A percentile compares a stretch with the other conserved stretches of the same genome.
phyloP scores from a whole-genome alignment of 2,329 filamentous ascomycete species.

The Talaromyces sp. region DNA sequence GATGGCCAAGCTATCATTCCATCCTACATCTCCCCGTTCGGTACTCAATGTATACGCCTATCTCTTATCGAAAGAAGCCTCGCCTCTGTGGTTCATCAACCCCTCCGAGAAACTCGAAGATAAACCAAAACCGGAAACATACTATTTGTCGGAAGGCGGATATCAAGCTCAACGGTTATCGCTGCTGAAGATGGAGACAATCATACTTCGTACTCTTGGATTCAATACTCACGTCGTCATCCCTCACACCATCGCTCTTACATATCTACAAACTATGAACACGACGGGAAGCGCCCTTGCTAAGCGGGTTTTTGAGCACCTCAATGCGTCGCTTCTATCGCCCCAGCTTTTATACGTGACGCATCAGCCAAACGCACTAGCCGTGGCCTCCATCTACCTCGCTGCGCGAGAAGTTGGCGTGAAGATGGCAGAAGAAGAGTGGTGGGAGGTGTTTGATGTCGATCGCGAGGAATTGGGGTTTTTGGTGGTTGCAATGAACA shows the following conservation, averaged over 20 bases:
- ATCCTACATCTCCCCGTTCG: constrained; percentile 70
- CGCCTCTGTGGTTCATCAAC: constrained; percentile 45
- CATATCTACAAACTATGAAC: constrained; percentile 85
- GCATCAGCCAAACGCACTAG: constrained; percentile 79
- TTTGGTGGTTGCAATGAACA: constrained; percentile 77
- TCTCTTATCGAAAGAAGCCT: constrained; percentile 57
- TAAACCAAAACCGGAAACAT: constrained; percentile 45
- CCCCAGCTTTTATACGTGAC: constrained; percentile 88
- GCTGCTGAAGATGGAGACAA: constrained; percentile 69
- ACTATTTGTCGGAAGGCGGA: constrained; percentile 66
- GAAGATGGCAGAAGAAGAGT: constrained; percentile 75
- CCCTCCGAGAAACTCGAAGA: constrained; percentile 18
- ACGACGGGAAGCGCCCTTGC: constrained; percentile 57
- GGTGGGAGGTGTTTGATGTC: constrained; percentile 98
- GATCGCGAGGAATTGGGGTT: constrained; percentile 93
- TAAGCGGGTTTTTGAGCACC: constrained; percentile 62
- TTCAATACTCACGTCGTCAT: constrained; percentile 82
- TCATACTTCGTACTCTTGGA: constrained; percentile 66
- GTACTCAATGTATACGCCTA: constrained; percentile 81
- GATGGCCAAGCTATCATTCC: constrained; percentile 72
- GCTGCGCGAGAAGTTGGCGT: constrained; percentile 70
- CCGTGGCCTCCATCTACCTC: constrained; percentile 85
- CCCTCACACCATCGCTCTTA: constrained; percentile 80
- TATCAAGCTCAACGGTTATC: constrained; percentile 61
- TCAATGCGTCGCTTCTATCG: constrained; percentile 81